Base-by-base conservation (phyloP, 768 basidiomycete species). In the Megacollybia marginata region DNA sequence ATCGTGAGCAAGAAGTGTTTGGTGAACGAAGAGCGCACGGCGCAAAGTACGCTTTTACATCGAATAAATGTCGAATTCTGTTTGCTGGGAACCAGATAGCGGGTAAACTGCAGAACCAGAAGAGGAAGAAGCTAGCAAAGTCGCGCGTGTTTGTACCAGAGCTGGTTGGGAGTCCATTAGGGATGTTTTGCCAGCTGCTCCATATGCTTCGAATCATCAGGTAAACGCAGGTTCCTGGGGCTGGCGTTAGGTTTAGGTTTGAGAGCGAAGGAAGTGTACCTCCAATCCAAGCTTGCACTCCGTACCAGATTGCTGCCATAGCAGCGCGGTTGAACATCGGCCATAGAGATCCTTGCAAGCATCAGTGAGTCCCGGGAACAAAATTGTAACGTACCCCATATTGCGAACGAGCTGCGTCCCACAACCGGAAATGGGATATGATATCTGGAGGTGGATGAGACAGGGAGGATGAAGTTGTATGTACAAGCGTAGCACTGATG, bases 351-450 rank as follows among this genome's bases (percentile, higher is more conserved):
- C 23, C 33, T 23, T 49, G 42, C 34, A 63, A 76, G 53, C 47
- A 85, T 85, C 83, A 85, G 19, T 81, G 80, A 81, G 82, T 87
- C 33, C 78, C 84, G 36, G 82, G 76, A 65, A 85, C 84, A 64
- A 90, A 85, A 4, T 85, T 80, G 52, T 83, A 82, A 88, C 88
- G 91, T 81, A 23, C 88, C 88, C 66, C 80, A 92, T 38, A 88
- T 60, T 35, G 88, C 88, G 64, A 88, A 90, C 53, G 79, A 83
- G n/a, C 83, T 80, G 46, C 86, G 75, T 28, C 80, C 74, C 23
- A 87, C 85, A 23, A 85, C 78, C n/a, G 83, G 83, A 62, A 87
- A 87, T 13, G 82, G 86, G 60, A 88, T 66, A 59, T 91, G 87
- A 28, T 28, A 28, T 6, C 23, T 28, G 23, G 23, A 28, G 2